These are phyloP conservation scores for Hygrophorus pudorinus DNA, from an alignment of 768 basidiomycete genomes.

Conservation along the genomic window DNA sequence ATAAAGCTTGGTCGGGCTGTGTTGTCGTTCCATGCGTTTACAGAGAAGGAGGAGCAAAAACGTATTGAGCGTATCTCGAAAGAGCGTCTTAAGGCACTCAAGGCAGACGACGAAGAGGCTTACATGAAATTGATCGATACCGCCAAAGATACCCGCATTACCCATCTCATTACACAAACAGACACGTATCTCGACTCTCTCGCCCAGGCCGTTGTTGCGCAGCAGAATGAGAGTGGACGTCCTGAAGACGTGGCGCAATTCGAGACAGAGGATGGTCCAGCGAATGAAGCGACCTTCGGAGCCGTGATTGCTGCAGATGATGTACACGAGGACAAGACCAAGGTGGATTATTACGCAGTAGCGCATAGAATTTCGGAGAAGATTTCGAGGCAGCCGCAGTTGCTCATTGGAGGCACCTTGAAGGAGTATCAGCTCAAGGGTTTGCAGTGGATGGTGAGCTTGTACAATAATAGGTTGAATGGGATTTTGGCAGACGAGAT, in stretches of 20 bases:
- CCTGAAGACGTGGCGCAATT: constrained; percentile 26
- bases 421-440: constrained; percentile 96
- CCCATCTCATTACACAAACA: constrained; percentile 89
- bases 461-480: constrained; percentile 93
- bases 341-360: constrained; percentile 93
- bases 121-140: constrained; percentile 99
- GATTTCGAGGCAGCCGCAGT: constrained; percentile 57
- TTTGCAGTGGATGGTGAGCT: constrained; percentile 95
- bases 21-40: constrained; percentile 72
- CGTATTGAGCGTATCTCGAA: constrained; percentile 92
- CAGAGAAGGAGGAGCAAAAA: constrained; percentile 98
- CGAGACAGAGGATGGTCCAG: constrained; percentile 61
- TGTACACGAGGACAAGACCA: constrained; percentile 47
- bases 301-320: constrained; percentile 65
- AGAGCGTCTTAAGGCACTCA: constrained; percentile 95
- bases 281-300: constrained; percentile 86
- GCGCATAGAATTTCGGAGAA: constrained; percentile 90
- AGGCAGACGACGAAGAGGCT: constrained; percentile 98
- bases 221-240: constrained; percentile 66
- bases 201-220: constrained; percentile 85
- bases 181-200: constrained; percentile 92
- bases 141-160: constrained; percentile 98
- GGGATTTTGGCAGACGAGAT: constrained; percentile 95
- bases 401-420: constrained; percentile 80
- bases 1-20: constrained; percentile 74